Evolutionary conservation across 2,329 filamentous ascomycete species (phyloP).

Genomic region (Pseudocercospora macadamiae): DNA sequence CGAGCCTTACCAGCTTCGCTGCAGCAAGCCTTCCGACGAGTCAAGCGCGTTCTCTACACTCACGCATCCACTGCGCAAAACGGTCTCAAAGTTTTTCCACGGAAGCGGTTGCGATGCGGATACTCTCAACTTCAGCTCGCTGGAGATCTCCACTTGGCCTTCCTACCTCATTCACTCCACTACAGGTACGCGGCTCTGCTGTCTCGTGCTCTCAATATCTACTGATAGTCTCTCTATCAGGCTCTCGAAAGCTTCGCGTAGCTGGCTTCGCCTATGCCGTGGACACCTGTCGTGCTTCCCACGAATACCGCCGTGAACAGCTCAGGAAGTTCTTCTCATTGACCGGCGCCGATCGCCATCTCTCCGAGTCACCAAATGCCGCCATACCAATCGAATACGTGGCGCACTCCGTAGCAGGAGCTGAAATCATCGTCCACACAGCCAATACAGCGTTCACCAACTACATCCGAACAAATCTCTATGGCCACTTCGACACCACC

Average conservation of each 20-base stretch:
- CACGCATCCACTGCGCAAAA: background rate
- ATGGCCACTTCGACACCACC: constrained; percentile 11
- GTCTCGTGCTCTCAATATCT: background rate
- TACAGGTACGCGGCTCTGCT: background rate
- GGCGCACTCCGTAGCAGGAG: background rate
- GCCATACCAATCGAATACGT: background rate
- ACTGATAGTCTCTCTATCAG: background rate
- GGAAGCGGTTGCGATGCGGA: background rate
- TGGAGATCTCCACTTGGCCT: background rate
- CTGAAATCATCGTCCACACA: background rate
- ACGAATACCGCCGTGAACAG: background rate
- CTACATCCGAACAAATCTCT: constrained; percentile 5
- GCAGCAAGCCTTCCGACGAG: background rate
- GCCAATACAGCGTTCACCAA: background rate
- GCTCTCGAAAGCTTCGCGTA: background rate
- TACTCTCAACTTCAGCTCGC: background rate
- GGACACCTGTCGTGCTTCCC: background rate
- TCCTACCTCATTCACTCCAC: background rate
- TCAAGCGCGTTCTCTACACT: background rate
- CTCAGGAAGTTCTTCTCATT: background rate
- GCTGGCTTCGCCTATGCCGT: background rate
- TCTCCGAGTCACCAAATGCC: background rate
- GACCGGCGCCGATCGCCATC: background rate
- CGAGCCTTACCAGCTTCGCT: background rate
- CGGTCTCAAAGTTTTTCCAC: background rate